Conservation (phyloP, 345 rosid species). For the Euphorbia tirucalli region DNA sequence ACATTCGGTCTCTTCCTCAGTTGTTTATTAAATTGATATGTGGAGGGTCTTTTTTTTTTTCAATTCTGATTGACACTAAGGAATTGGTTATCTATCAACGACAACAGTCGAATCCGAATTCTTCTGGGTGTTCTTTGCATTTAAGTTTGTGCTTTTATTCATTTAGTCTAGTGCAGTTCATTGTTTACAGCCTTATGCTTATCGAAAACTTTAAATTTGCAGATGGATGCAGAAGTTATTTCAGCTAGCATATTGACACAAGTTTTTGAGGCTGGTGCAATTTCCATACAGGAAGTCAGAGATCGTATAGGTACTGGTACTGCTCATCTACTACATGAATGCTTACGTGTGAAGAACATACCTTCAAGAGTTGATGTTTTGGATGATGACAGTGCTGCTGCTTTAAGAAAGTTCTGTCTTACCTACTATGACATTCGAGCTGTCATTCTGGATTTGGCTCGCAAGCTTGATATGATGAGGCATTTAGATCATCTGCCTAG, state of each 20-base stretch:
- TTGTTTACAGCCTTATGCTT: neutral
- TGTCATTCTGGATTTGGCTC: constrained; percentile 64
- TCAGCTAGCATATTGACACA: constrained; percentile 78
- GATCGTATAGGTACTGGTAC: constrained; percentile 71
- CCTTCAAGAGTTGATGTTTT: constrained; percentile 61
- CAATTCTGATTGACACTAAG: neutral
- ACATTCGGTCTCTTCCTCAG: too few species aligned
- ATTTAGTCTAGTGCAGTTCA: neutral
- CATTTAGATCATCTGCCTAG: constrained; percentile 77
- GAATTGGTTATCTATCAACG: neutral
- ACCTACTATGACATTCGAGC: constrained; percentile 90
- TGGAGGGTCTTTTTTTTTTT: too few species aligned
- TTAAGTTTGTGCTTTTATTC: neutral
- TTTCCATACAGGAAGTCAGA: constrained; percentile 58
- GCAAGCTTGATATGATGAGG: constrained; percentile 85
- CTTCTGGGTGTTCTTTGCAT: neutral
- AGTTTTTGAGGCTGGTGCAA: constrained; percentile 56
- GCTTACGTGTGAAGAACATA: constrained; percentile 63
- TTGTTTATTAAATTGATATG: too few species aligned
- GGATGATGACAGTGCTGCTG: constrained; percentile 77
- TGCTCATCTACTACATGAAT: constrained; percentile 83
- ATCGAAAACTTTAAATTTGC: constrained; percentile 10
- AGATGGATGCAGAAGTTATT: constrained; percentile 99
- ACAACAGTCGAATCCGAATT: neutral
- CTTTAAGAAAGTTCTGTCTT: constrained; percentile 77